phyloP scores from a whole-genome alignment of 169 alveolate species.

The Amoebophrya sp. region DNA sequence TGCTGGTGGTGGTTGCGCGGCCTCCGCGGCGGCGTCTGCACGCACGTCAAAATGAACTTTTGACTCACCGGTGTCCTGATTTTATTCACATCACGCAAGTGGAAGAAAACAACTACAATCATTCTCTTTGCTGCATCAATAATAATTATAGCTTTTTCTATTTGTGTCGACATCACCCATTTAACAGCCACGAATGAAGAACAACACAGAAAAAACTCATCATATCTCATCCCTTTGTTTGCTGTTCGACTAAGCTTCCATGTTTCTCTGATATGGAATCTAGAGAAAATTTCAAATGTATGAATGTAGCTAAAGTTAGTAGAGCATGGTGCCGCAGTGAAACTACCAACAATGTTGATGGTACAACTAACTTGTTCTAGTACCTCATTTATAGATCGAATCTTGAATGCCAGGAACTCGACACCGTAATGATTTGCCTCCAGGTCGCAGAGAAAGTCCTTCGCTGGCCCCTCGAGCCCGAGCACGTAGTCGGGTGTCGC shows the following conservation, averaged over 20 bases:
- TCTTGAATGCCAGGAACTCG: conserved; percentile 59
- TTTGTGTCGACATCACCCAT: too few relatives aligned
- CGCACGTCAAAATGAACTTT: too few relatives aligned
- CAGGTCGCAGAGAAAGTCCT: conserved; percentile 60
- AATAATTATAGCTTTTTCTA: too few relatives aligned
- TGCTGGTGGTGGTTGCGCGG: conserved; percentile 42
- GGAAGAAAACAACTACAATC: too few relatives aligned
- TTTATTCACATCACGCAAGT: too few relatives aligned
- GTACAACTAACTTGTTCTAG: too few relatives aligned
- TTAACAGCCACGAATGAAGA: too few relatives aligned
- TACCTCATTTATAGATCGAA: conserved; percentile 65
- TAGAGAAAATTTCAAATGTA: conserved; percentile 25
- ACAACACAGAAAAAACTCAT: conserved; percentile 43
- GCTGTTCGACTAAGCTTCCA: too few relatives aligned
- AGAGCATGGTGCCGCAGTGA: not conserved
- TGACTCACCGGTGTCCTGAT: too few relatives aligned
- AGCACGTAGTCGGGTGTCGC: not conserved
- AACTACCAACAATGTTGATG: not conserved
- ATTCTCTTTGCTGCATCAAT: too few relatives aligned
- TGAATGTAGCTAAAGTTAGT: not conserved
- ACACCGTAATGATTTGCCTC: conserved; percentile 61
- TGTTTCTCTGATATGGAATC: conserved; percentile 55
- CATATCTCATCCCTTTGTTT: too few relatives aligned
- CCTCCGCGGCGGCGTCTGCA: too few relatives aligned
- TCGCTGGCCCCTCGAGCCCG: not conserved